Percentiles rank a stretch among this genome's conserved stretches.
phyloP scores from a whole-genome alignment of 371 early-diverging fungal species.

The Batkoa obscura region DNA sequence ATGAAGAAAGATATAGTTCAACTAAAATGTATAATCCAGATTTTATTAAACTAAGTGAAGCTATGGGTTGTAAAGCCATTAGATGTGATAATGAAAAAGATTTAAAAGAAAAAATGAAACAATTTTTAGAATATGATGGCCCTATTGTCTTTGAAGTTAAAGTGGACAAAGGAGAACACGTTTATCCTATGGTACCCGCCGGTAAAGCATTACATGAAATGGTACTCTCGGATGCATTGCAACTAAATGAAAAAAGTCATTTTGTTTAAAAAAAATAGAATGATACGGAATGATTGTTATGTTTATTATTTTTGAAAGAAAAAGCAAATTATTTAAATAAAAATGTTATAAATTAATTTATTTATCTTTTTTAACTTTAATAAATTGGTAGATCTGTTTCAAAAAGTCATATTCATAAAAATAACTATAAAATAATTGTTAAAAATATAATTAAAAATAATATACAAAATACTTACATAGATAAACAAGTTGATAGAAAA shows the following conservation, averaged over 20 bases:
- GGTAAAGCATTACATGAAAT: slow-evolving; percentile 75
- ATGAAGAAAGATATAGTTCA: slow-evolving; percentile 82
- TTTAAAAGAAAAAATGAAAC: slow-evolving; percentile 67
- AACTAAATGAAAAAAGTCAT: background rate
- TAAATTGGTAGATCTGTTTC: background rate
- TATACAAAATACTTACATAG: no score
- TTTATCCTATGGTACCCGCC: slow-evolving; percentile 94
- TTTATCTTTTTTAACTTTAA: background rate
- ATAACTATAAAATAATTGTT: no score
- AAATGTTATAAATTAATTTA: background rate
- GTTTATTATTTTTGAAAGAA: background rate
- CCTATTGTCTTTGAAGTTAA: slow-evolving; percentile 83
- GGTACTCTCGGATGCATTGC: slow-evolving; percentile 1
- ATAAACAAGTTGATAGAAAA: no score
- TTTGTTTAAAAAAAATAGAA: background rate
- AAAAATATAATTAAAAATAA: no score
- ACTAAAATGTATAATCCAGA: slow-evolving; percentile 94
- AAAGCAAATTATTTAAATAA: background rate
- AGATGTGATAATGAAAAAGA: slow-evolving; percentile 65
- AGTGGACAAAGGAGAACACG: slow-evolving; percentile 77
- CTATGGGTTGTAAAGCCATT: slow-evolving; percentile 78
- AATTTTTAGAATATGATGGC: slow-evolving; percentile 66
- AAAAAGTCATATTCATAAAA: no score
- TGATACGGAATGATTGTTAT: background rate
- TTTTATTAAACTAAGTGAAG: slow-evolving; percentile 89